Evolutionary conservation across 2,329 filamentous ascomycete genomes (phyloP).

Genomic region (Coleophoma cylindrospora): DNA sequence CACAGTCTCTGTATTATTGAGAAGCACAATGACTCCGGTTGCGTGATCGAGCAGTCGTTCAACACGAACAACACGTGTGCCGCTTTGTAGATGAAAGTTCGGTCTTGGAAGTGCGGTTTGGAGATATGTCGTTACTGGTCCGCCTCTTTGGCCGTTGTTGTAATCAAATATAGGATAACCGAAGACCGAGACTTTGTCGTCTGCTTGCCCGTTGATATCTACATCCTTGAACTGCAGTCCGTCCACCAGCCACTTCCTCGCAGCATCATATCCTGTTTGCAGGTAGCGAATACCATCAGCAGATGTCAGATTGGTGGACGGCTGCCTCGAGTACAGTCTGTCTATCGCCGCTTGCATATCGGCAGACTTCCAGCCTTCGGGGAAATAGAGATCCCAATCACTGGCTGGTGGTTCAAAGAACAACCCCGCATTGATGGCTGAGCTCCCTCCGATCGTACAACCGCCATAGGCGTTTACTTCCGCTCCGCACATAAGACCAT

Average conservation of each 20-base stretch:
- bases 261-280: conserved; percentile 41
- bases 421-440: conserved; percentile 48
- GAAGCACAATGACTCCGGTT: conserved; percentile 33
- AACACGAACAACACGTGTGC: conserved; percentile 38
- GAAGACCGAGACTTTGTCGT: conserved; percentile 42
- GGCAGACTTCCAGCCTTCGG: conserved; percentile 42
- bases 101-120: conserved; percentile 34
- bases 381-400: conserved; percentile 46
- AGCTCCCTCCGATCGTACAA: conserved; percentile 46
- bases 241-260: conserved; percentile 44
- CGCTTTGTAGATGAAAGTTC: conserved; percentile 40
- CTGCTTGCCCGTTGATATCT: conserved; percentile 37
- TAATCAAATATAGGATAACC: conserved; percentile 44
- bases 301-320: conserved; percentile 38
- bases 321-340: conserved; percentile 37
- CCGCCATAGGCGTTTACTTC: conserved; percentile 38
- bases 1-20: conserved; percentile 22
- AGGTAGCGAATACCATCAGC: conserved; percentile 38
- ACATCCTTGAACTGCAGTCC: conserved; percentile 41
- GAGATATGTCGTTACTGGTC: conserved; percentile 43
- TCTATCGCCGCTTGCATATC: conserved; percentile 41
- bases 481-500: conserved; percentile 35
- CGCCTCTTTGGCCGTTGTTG: conserved; percentile 42
- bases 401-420: conserved; percentile 48
- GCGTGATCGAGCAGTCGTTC: conserved; percentile 33